phyloP scores from a whole-genome alignment of 805 yeast species.

The Lipomyces orientalis region DNA sequence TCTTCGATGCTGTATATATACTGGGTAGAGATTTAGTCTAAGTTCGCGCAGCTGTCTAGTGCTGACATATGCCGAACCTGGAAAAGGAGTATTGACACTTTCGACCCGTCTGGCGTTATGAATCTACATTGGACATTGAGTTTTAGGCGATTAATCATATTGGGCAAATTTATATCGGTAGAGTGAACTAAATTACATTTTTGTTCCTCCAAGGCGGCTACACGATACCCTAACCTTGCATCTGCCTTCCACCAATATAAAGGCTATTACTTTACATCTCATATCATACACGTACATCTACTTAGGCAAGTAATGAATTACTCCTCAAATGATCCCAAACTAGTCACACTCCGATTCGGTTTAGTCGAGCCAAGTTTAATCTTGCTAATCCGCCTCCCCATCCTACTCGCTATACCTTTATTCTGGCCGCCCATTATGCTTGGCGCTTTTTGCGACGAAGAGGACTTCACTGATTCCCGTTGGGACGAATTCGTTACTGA shows the following conservation, averaged over 20 bases:
- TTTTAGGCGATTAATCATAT: background rate
- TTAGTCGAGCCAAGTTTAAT: constrained; percentile 4
- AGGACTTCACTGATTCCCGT: background rate
- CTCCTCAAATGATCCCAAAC: background rate
- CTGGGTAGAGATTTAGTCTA: no score
- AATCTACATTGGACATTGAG: background rate
- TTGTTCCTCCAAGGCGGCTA: background rate
- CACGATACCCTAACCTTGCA: background rate
- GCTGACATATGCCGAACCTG: background rate
- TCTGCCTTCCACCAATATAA: no score
- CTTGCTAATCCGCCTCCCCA: constrained; percentile 15
- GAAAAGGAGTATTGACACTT: no score
- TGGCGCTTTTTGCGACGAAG: background rate
- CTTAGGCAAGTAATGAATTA: background rate
- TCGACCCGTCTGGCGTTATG: background rate
- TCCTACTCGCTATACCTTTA: constrained; percentile 5
- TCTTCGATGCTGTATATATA: no score
- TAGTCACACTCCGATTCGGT: background rate
- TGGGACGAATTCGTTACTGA: background rate
- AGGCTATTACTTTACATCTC: background rate
- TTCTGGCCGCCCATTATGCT: background rate
- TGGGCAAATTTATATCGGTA: background rate
- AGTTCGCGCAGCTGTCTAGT: no score
- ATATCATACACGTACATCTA: background rate
- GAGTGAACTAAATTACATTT: background rate